These are phyloP conservation scores for Monosporozyma unispora DNA, from an alignment of 805 yeast genomes.

Conservation along the genomic window DNA sequence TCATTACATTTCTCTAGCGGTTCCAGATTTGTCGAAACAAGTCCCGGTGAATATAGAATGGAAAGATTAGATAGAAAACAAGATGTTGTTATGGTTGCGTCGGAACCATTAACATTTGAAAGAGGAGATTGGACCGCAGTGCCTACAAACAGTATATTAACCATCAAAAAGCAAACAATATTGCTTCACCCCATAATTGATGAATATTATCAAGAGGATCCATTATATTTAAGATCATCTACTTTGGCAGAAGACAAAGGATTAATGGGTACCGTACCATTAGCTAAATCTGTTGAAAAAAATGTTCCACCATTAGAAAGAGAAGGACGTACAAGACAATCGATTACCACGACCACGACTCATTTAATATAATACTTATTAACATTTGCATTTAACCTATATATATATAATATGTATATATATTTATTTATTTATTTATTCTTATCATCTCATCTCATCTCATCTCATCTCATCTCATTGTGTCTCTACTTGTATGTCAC, in stretches of 20 bases:
- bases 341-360: conserved; percentile 8
- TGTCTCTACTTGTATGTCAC: too few species aligned
- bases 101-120: conserved; percentile 94
- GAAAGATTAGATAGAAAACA: conserved; percentile 88
- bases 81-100: conserved; percentile 92
- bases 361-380: conserved; percentile 1
- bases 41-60: conserved; percentile 89
- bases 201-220: conserved; percentile 74
- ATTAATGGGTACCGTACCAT: conserved; percentile 84
- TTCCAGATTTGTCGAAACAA: conserved; percentile 78
- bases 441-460: too few species aligned
- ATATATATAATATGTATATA: too few species aligned
- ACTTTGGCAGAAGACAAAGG: conserved; percentile 86
- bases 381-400: neutral
- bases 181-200: conserved; percentile 85
- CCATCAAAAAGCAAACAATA: conserved; percentile 78
- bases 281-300: conserved; percentile 39
- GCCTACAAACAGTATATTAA: conserved; percentile 81
- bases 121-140: conserved; percentile 96
- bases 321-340: conserved; percentile 48
- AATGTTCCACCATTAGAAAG: conserved; percentile 73
- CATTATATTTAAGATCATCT: conserved; percentile 59
- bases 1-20: conserved; percentile 93
- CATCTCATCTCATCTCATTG: too few species aligned
- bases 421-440: too few species aligned